Base-by-base conservation (phyloP, 148 eudicot species). In the Silene latifolia region DNA sequence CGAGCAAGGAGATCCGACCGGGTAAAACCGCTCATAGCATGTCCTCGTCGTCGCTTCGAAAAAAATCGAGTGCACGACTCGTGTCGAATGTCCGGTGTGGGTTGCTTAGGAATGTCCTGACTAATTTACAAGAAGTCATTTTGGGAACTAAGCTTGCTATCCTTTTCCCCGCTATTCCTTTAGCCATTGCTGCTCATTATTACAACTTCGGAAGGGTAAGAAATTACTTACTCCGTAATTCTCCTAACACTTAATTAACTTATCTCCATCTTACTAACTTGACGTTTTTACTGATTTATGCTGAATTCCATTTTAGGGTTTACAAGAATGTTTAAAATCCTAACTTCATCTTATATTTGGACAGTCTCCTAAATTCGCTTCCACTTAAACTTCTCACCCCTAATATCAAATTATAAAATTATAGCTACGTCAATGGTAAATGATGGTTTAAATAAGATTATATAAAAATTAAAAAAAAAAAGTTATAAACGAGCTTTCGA, bases 141-240 rank as follows among this genome's bases (percentile, higher is more conserved):
- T 67, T 92, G 53, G 96, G 96, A 23, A 92, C 98, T 32, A 92
- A 90, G 74, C 90, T 92, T 29, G 76, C 85, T 3, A 67, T 89
- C 23, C 86, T 92, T 47, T 85, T 90, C 51, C 82, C 88, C 0
- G 89, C 91, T 74, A 83, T 92, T 24, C 98, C 96, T 3, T 72
- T 86, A 13, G 93, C 98, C 21, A 77, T 92, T 61, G 69, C 67
- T 32, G 96, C 93, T 1, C 71, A 90, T 18, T 66, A 9, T 25
- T 76, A 69, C 15, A 58, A 78, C 35, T 86, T 87, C 69, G 91
- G 84, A 75, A 84, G 85, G 66, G 98, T 90, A 79, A 69, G 78
- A 4, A 32, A 1, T 25, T 29, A 4, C 54, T 9, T 29, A 4
- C 54, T 9, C 54, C 54, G 0, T 48, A 10, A 48, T 48, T n/a